Evolutionary conservation across 331 rosid genomes (phyloP).

Genomic region (Acacia pycnantha): DNA sequence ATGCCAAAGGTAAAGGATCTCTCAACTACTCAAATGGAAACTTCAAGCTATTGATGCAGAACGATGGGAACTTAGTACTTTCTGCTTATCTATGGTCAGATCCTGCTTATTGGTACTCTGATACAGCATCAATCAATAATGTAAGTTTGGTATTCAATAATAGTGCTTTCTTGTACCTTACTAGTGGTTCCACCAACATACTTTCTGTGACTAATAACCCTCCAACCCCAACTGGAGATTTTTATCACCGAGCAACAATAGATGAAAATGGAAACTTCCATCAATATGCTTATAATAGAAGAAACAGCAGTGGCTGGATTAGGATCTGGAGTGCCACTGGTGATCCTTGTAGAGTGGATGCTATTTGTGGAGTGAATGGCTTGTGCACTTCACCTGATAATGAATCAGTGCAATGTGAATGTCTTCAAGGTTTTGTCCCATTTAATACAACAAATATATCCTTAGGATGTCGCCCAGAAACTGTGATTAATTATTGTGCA

Average conservation of each 20-base stretch:
- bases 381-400: constrained; percentile 36
- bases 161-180: constrained; percentile 18
- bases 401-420: constrained; percentile 23
- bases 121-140: background rate
- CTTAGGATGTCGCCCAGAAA: constrained; percentile 27
- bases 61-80: constrained; percentile 22
- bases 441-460: constrained; percentile 18
- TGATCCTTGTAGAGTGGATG: constrained; percentile 27
- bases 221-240: constrained; percentile 31
- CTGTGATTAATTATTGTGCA: constrained; percentile 19
- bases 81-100: constrained; percentile 12
- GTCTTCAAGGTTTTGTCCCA: constrained; percentile 27
- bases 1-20: constrained; percentile 19
- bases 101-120: constrained; percentile 25
- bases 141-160: constrained; percentile 21
- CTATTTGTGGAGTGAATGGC: constrained; percentile 30
- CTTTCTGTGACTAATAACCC: background rate
- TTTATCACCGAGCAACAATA: constrained; percentile 30
- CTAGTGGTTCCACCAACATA: background rate
- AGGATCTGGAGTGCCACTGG: constrained; percentile 36
- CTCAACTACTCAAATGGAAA: constrained; percentile 29
- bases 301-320: constrained; percentile 29
- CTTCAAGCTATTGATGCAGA: constrained; percentile 20
- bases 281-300: constrained; percentile 33
- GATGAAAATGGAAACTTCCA: constrained; percentile 37